phyloP scores from a whole-genome alignment of 176 grass and related monocot genomes.

The Canna indica region DNA sequence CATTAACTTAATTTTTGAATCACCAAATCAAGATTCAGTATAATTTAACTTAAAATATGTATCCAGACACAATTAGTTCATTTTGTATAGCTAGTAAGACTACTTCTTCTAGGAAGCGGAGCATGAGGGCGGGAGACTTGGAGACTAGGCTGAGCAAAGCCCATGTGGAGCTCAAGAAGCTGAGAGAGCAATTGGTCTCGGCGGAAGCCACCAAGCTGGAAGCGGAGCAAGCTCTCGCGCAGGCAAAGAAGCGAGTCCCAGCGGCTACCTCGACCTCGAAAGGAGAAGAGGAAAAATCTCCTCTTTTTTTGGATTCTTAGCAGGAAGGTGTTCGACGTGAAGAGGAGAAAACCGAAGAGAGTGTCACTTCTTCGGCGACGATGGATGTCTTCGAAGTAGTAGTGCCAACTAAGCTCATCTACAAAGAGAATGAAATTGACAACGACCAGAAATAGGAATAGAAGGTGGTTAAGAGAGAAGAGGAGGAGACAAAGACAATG shows the following conservation, averaged over 20 bases:
- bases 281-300: constrained; percentile 11
- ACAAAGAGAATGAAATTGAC: constrained; percentile 30
- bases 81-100: no score
- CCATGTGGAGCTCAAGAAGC: constrained; percentile 45
- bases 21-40: no score
- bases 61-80: no score
- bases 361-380: constrained; percentile 18
- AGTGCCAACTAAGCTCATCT: neutral
- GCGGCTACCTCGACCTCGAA: neutral
- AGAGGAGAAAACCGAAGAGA: neutral
- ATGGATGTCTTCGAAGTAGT: constrained; percentile 74
- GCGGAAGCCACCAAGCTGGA: constrained; percentile 61
- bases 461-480: constrained; percentile 8
- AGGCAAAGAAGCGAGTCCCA: constrained; percentile 46
- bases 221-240: constrained; percentile 35
- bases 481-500: neutral
- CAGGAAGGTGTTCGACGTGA: neutral
- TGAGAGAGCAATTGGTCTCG: constrained; percentile 46
- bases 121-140: constrained; percentile 44
- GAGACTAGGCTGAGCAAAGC: constrained; percentile 62
- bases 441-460: neutral
- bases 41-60: no score
- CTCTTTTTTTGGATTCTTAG: constrained; percentile 5
- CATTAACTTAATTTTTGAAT: no score
- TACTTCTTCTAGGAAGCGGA: no score